Conservation (phyloP, 2,329 filamentous ascomycete species). For the Xylariales sp. region DNA sequence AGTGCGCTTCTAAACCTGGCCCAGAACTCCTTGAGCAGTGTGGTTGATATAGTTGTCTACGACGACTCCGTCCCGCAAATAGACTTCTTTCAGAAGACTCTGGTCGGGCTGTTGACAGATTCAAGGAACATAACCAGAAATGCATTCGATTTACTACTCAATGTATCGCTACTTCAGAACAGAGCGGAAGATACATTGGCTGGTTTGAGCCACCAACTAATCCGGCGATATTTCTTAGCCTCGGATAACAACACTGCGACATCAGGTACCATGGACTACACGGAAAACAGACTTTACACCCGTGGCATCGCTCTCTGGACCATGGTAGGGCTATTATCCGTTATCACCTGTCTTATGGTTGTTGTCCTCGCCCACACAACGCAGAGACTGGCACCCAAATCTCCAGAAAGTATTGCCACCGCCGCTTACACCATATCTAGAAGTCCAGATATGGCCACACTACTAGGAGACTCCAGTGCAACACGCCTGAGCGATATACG, state of each 20-base stretch:
- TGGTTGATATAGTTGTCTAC: neutral
- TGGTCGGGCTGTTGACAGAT: neutral
- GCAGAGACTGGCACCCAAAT: slow-evolving; percentile 2
- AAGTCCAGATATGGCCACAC: neutral
- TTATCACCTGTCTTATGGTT: neutral
- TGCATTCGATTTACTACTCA: neutral
- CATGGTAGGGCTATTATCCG: neutral
- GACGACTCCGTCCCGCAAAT: neutral
- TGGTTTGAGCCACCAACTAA: slow-evolving; percentile 11
- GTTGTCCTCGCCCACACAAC: neutral
- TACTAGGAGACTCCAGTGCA: neutral
- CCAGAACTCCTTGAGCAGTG: neutral
- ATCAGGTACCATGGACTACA: slow-evolving; percentile 4
- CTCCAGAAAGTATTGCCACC: slow-evolving; percentile 1
- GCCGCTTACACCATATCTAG: slow-evolving; percentile 3
- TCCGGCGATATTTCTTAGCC: slow-evolving; percentile 2
- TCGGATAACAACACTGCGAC: slow-evolving; percentile 1
- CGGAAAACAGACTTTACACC: slow-evolving; percentile 11
- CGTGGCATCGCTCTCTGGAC: neutral
- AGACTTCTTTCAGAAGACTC: neutral
- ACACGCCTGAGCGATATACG: neutral
- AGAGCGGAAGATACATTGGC: neutral
- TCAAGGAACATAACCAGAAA: neutral
- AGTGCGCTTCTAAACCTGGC: neutral
- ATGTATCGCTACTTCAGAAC: neutral